Percentiles rank a stretch among this genome's conserved stretches.
Evolutionary conservation across 2,329 filamentous ascomycete genomes (phyloP).

Genomic region (Sordariomycetes sp.): DNA sequence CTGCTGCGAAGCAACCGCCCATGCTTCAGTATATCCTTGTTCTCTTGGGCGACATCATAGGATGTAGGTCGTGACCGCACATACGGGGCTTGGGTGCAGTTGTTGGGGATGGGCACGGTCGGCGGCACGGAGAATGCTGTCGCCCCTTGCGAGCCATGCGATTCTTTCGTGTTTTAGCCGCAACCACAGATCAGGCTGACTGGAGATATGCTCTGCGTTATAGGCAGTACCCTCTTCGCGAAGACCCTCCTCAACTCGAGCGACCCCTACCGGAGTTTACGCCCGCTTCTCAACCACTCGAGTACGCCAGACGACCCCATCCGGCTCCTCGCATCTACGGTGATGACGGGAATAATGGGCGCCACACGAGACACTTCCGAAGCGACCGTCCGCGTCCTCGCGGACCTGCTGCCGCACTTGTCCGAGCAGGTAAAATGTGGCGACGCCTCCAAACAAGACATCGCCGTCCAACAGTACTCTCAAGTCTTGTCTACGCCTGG

Average conservation of each 20-base stretch:
- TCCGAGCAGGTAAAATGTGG: conserved; percentile 71
- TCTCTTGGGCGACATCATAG: conserved; percentile 54
- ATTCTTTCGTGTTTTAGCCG: neutral
- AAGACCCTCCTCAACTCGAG: conserved; percentile 56
- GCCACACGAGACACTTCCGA: conserved; percentile 47
- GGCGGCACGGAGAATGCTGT: neutral
- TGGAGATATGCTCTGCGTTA: neutral
- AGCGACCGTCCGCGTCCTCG: conserved; percentile 65
- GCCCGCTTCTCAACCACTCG: conserved; percentile 71
- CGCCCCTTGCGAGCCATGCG: neutral
- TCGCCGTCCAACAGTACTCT: conserved; percentile 86
- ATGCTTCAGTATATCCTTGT: conserved; percentile 94
- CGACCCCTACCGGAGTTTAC: conserved; percentile 70
- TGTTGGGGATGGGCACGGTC: neutral
- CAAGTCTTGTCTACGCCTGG: conserved; percentile 63
- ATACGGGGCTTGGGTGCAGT: neutral
- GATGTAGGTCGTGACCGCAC: neutral
- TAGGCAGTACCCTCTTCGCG: neutral
- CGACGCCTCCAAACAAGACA: conserved; percentile 86
- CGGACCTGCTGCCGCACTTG: conserved; percentile 75
- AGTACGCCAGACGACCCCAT: conserved; percentile 66
- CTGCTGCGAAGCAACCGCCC: conserved; percentile 72
- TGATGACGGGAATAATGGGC: conserved; percentile 68
- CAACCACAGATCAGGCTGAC: neutral
- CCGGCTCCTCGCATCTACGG: conserved; percentile 77